Evolutionary conservation across 2,329 filamentous ascomycete species (phyloP).

Genomic region (Hymenoscyphus infarciens): DNA sequence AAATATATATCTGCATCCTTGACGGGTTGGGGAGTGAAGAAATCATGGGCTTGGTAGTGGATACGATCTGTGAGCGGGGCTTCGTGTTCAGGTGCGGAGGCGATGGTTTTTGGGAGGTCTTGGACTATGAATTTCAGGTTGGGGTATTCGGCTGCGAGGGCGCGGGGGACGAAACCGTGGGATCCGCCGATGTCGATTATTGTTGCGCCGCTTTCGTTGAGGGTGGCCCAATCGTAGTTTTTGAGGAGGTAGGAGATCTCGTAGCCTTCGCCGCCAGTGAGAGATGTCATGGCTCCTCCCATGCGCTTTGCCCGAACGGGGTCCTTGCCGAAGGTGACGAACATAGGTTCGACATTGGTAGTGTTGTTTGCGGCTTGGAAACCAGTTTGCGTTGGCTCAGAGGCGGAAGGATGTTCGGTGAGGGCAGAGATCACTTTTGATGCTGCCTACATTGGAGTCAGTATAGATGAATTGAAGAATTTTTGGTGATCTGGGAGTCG

Average conservation of each 20-base stretch:
- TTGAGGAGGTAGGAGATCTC: slow-evolving; percentile 51
- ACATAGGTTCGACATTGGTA: slow-evolving; percentile 50
- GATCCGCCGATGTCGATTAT: slow-evolving; percentile 59
- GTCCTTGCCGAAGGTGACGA: slow-evolving; percentile 49
- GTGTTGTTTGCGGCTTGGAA: slow-evolving; percentile 51
- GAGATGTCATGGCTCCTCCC: slow-evolving; percentile 51
- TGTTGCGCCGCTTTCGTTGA: slow-evolving; percentile 44
- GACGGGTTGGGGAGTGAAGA: slow-evolving; percentile 45
- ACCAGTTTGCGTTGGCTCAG: slow-evolving; percentile 45
- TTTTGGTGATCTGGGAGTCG: not conserved
- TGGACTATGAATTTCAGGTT: slow-evolving; percentile 54
- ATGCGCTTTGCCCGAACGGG: slow-evolving; percentile 48
- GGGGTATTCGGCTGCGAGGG: slow-evolving; percentile 48
- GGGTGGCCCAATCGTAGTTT: slow-evolving; percentile 49
- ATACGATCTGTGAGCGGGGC: slow-evolving; percentile 40
- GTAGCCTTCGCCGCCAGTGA: slow-evolving; percentile 55
- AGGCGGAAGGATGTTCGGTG: slow-evolving; percentile 44
- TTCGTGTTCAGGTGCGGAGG: slow-evolving; percentile 45
- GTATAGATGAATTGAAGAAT: not conserved
- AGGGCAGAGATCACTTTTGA: slow-evolving; percentile 46
- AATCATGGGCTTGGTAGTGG: slow-evolving; percentile 32
- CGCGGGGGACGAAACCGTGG: slow-evolving; percentile 54
- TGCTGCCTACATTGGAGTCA: slow-evolving; percentile 40
- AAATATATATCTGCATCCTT: slow-evolving; percentile 55
- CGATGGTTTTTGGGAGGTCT: slow-evolving; percentile 47